phyloP scores from a whole-genome alignment of 306 rosid genomes.

The Lathyrus sativus region DNA sequence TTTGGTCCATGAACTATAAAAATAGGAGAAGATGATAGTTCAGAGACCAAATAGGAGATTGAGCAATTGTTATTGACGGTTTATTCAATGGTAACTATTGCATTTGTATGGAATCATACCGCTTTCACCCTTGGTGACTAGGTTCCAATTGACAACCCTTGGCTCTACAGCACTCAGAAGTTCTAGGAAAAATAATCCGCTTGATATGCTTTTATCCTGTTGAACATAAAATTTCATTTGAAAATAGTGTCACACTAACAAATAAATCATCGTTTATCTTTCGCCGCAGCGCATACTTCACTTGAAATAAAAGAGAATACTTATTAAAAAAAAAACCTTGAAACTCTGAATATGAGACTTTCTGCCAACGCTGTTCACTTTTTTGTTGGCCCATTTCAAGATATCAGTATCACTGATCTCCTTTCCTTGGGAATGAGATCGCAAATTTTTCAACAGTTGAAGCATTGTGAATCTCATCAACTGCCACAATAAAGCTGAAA shows the following conservation, averaged over 20 bases:
- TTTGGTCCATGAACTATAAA: not conserved
- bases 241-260: conserved; percentile 22
- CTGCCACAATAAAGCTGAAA: conserved; percentile 95
- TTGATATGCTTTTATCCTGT: conserved; percentile 87
- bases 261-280: conserved; percentile 26
- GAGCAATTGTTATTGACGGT: no score
- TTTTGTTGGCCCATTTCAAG: conserved; percentile 80
- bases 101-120: conserved; percentile 53
- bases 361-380: conserved; percentile 80
- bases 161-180: conserved; percentile 98
- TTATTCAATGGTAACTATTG: no score
- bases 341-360: conserved; percentile 78
- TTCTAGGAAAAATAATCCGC: conserved; percentile 86
- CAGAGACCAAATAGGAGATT: no score
- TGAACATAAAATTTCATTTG: conserved; percentile 34
- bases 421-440: conserved; percentile 87
- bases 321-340: conserved; percentile 56
- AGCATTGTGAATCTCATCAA: conserved; percentile 90
- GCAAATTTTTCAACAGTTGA: conserved; percentile 80
- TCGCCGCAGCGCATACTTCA: not conserved
- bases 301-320: not conserved
- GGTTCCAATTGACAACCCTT: conserved; percentile 97
- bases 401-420: conserved; percentile 87
- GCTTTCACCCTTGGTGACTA: conserved; percentile 88
- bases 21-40: no score